These are phyloP conservation scores for Trichothecium sympodiale DNA, from an alignment of 2,329 filamentous ascomycete genomes.

Conservation along the genomic window DNA sequence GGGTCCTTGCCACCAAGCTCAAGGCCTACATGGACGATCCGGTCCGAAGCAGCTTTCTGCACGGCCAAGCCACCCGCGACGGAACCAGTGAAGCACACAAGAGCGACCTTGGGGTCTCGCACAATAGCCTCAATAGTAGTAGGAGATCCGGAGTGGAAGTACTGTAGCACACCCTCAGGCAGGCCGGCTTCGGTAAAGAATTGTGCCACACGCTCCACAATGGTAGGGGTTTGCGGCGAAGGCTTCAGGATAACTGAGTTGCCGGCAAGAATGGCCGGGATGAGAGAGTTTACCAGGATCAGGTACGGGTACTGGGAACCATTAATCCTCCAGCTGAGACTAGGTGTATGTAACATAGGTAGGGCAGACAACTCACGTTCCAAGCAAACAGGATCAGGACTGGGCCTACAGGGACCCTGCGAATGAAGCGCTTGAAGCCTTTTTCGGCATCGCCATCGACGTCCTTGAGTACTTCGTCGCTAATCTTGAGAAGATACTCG, in stretches of 20 bases:
- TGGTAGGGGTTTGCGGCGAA: constrained; percentile 86
- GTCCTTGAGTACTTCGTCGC: constrained; percentile 65
- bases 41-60: constrained; percentile 72
- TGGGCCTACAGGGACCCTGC: constrained; percentile 78
- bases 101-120: constrained; percentile 61
- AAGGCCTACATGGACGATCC: constrained; percentile 75
- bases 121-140: constrained; percentile 68
- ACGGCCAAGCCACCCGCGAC: constrained; percentile 79
- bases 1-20: constrained; percentile 94
- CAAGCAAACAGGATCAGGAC: constrained; percentile 87
- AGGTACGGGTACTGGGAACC: constrained; percentile 74
- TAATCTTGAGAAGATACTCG: constrained; percentile 78
- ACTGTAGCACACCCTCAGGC: constrained; percentile 75
- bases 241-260: constrained; percentile 92
- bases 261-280: constrained; percentile 82
- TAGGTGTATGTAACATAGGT: neutral
- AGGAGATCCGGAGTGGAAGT: constrained; percentile 80
- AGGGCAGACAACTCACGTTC: constrained; percentile 56
- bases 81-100: constrained; percentile 90
- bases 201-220: constrained; percentile 71
- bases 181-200: constrained; percentile 74
- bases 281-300: constrained; percentile 82
- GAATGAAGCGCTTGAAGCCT: constrained; percentile 84
- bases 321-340: constrained; percentile 1
- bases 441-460: constrained; percentile 74